Conservation (phyloP, 208 protist species). For the Wallacemonas sp. region DNA sequence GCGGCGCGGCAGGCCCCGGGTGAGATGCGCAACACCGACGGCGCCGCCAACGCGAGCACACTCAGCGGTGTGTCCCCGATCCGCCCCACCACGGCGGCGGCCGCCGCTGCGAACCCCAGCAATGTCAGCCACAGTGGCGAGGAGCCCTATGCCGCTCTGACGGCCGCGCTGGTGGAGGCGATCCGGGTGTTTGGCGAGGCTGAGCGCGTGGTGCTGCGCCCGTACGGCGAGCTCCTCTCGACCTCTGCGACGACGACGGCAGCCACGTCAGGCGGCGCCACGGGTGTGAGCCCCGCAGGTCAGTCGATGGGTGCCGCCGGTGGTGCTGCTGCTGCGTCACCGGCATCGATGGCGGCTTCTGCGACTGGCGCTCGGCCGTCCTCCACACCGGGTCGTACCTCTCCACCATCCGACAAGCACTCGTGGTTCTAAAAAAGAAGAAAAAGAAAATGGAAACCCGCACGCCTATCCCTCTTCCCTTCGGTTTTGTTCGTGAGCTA, state of each 20-base stretch:
- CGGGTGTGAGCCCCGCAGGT: neutral
- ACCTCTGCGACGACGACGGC: neutral
- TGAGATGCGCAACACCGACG: no score
- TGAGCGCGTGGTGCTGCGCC: conserved; percentile 45
- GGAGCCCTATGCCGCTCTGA: conserved; percentile 7
- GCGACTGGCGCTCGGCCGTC: neutral
- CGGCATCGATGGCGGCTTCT: no score
- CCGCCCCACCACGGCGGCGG: neutral
- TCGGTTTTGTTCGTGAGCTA: neutral
- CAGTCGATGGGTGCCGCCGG: neutral
- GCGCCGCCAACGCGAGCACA: neutral
- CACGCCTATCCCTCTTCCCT: neutral
- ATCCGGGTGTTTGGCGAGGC: conserved; percentile 43
- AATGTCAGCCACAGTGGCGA: conserved; percentile 8
- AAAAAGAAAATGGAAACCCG: no score
- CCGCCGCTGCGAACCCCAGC: neutral
- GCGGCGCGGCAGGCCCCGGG: neutral
- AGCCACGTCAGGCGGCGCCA: neutral
- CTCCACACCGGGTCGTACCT: neutral
- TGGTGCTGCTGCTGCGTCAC: no score
- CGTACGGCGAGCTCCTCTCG: conserved; percentile 59
- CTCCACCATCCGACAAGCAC: neutral
- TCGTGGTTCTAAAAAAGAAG: neutral
- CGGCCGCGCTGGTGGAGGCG: conserved; percentile 33
- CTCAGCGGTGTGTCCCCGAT: conserved; percentile 10